A percentile compares a stretch with the other conserved stretches of the same genome.
phyloP scores from a whole-genome alignment of 305 asterid species.

The Ilex paraguariensis region DNA sequence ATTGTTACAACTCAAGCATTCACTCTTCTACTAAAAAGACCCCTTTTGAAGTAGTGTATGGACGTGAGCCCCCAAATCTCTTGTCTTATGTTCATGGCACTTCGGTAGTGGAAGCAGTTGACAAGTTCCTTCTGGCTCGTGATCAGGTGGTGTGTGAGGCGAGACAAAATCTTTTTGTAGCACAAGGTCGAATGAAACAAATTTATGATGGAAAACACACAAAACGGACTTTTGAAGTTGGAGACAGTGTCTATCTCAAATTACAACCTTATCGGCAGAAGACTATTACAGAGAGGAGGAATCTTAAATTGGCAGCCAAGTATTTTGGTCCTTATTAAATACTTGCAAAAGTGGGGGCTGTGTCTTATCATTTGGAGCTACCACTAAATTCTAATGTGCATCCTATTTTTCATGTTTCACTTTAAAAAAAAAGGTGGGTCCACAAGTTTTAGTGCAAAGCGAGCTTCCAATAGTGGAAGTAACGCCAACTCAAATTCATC shows the following conservation, averaged over 20 bases:
- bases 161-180: neutral
- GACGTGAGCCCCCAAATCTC: neutral
- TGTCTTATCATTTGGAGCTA: neutral
- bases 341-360: too few relatives aligned
- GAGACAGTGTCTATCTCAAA: neutral
- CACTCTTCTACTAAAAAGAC: neutral
- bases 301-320: neutral
- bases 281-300: too few relatives aligned
- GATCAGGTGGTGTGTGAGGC: neutral
- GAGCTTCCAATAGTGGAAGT: neutral
- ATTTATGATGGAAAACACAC: too few relatives aligned
- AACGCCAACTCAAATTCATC: neutral
- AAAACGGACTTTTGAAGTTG: neutral
- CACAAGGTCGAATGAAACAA: neutral
- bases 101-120: neutral
- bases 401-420: neutral
- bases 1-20: neutral
- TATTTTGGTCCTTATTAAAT: too few relatives aligned
- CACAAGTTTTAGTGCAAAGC: neutral
- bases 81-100: neutral
- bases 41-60: neutral
- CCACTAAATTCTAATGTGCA: neutral
- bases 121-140: neutral
- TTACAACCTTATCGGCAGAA: neutral
- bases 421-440: neutral